Evolutionary conservation across 1,284 basidiomycete genomes (phyloP), one percentile per base, ranked within the genome.

Genomic region (Phylloboletellus chloephorus): DNA sequence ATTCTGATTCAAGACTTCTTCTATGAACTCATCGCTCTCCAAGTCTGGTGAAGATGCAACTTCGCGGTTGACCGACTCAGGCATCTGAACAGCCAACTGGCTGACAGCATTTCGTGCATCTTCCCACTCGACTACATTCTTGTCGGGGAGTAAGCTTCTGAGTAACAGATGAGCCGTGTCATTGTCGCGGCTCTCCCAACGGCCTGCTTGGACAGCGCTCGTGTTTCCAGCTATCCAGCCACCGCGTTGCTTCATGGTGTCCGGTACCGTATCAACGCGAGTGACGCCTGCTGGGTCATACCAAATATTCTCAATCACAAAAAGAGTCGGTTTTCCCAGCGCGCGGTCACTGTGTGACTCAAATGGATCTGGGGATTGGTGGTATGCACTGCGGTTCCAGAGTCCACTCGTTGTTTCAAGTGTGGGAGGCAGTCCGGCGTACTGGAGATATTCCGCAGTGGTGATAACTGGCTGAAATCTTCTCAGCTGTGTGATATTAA

Each of bases 401-500:
- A 52, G 53, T 23, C 67, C 68, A 46, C 60, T 62, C 13, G 51
- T 47, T 36, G 57, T 58, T 42, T 69, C 67, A 8, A 53, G 36
- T 8, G 51, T 39, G 7, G 51, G 31, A n/a, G 60, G 46, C 2
- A 67, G 52, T 15, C 53, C 53, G 15, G 66, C 56, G n/a, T 65
- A 56, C 28, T 59, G 52, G 12, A 68, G 56, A 44, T 68, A 70
- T 39, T 70, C 68, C 13, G 55, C 46, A 21, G 60, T 50, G 9
- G 60, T 57, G 44, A 69, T 35, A 25, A 66, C 59, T 7, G 64
- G 57, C 31, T 68, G 60, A 23, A 57, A 52, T 20, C 47, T 43
- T 29, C 67, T 64, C 12, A 71, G 41, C 29, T 61, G 63, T 5
- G 66, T 61, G 37, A 71, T 39, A 47, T 71, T 68, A 37, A 71